Evolutionary conservation across 495 filamentous ascomycete species (phyloP).

Genomic region (Aspergillus funiculosus): DNA sequence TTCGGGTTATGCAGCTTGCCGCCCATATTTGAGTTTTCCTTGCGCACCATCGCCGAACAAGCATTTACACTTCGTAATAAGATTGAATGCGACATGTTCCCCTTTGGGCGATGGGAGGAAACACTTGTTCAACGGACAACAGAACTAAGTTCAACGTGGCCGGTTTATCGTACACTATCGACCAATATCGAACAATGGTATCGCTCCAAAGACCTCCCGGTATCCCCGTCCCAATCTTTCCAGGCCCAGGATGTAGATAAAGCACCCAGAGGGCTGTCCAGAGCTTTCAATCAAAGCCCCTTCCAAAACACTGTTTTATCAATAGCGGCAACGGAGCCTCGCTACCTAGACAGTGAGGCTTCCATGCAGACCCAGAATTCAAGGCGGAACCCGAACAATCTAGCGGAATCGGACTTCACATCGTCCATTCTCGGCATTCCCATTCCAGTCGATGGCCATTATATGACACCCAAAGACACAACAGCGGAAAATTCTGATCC

Average conservation of each 20-base stretch:
- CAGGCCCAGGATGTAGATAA: constrained; percentile 4
- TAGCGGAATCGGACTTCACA: constrained; percentile 19
- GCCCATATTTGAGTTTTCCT: constrained; percentile 40
- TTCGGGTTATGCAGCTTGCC: constrained; percentile 45
- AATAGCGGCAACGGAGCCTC: constrained; percentile 3
- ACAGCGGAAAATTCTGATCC: constrained; percentile 31
- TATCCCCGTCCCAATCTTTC: constrained; percentile 10
- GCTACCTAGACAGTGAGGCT: constrained; percentile 4
- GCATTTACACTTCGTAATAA: constrained; percentile 32
- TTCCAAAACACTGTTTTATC: constrained; percentile 10
- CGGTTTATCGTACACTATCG: constrained; percentile 33
- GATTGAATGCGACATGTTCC: constrained; percentile 32
- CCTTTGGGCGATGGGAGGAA: constrained; percentile 37
- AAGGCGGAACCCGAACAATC: constrained; percentile 6
- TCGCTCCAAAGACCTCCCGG: constrained; percentile 20
- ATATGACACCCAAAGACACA: constrained; percentile 35
- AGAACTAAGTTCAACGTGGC: constrained; percentile 30
- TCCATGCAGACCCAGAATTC: constrained; percentile 6
- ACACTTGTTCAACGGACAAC: constrained; percentile 31
- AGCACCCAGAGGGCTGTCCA: constrained; percentile 2
- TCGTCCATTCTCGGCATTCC: constrained; percentile 36
- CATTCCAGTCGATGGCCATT: constrained; percentile 35
- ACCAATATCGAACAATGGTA: constrained; percentile 33
- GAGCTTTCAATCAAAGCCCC: constrained; percentile 1
- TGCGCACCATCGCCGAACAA: constrained; percentile 39